Base-by-base conservation (phyloP, 1,139 yeast species). In the Pichia sorboxylosa region DNA sequence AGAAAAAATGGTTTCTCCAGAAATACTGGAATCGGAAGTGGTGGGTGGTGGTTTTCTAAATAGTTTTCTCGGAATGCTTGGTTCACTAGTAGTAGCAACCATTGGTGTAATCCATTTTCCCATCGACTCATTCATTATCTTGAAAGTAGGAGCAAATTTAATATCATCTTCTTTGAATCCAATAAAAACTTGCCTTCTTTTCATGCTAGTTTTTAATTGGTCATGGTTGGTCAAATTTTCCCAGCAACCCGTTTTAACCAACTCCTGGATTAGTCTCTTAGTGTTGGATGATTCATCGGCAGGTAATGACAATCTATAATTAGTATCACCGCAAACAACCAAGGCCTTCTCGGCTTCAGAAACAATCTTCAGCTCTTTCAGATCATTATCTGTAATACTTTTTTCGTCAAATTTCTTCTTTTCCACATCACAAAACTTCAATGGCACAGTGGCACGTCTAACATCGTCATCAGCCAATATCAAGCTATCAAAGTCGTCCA, bases 71-170 rank as follows among this genome's bases (percentile, higher is more conserved):
- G 26, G 8, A 8, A n/a, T n/a, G n/a, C n/a, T n/a, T n/a, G n/a
- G n/a, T n/a, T n/a, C n/a, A 8, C 11, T 19, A 19, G 22, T 19
- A 8, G 22, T 8, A 11, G 22, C 11, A 19, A 11, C 10, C 22
- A 19, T 14, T 10, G 25, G 22, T 6, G 6, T 11, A 2, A 31
- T 7, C 41, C 39, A 34, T 13, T 26, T 19, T 3, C 40, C 38
- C 6, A 17, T 23, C 2, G 37, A 22, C 18, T 66, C 64, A 26
- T 60, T 57, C 30, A 63, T 68, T 40, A 63, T 70, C 49, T 80
- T 82, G 55, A 77, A 83, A 2, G 93, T 80, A 0, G 94, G 94
- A 3, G 74, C 62, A 48, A 83, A 82, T n/a, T 52, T 49, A 29
- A 83, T 71, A 16, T 61, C 62, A 37, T 69, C 69, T 49, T 83